Conservation (phyloP, 352 stramenopile genomes). For the Globisporangium acanthophoron region DNA sequence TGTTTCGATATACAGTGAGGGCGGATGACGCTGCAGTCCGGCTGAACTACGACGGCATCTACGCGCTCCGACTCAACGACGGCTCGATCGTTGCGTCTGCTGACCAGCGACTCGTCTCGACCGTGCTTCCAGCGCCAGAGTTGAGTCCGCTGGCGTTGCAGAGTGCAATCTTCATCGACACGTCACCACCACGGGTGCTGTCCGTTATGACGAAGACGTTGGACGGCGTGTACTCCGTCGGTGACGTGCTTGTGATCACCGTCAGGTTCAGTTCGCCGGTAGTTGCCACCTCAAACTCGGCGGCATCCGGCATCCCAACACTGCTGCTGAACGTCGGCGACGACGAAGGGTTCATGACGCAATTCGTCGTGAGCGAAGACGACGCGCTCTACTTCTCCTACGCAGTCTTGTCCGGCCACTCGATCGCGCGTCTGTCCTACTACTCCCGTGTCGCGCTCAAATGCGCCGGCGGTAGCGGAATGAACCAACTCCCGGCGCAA, state of each 20-base stretch:
- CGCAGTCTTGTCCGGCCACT: constrained; percentile 30
- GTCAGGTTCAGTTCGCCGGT: constrained; percentile 39
- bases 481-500: constrained; percentile 40
- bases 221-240: constrained; percentile 43
- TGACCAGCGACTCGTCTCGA: constrained; percentile 23
- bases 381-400: constrained; percentile 53
- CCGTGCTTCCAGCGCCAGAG: constrained; percentile 25
- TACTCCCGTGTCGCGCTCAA: constrained; percentile 33
- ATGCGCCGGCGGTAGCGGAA: constrained; percentile 30
- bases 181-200: constrained; percentile 24
- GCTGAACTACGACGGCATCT: constrained; percentile 36
- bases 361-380: constrained; percentile 30
- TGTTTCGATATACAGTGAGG: constrained; percentile 53
- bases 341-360: constrained; percentile 11
- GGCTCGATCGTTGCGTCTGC: constrained; percentile 21
- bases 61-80: constrained; percentile 41
- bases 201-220: constrained; percentile 31
- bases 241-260: constrained; percentile 35
- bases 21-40: constrained; percentile 21
- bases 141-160: constrained; percentile 16
- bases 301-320: constrained; percentile 21
- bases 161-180: constrained; percentile 30
- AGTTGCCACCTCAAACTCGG: constrained; percentile 9
- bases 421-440: constrained; percentile 35
- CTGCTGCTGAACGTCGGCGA: constrained; percentile 42